A percentile compares a stretch with the other conserved stretches of the same genome.
Evolutionary conservation across 116 monocot genomes (phyloP).

Genomic region (Phalaenopsis hybrid): DNA sequence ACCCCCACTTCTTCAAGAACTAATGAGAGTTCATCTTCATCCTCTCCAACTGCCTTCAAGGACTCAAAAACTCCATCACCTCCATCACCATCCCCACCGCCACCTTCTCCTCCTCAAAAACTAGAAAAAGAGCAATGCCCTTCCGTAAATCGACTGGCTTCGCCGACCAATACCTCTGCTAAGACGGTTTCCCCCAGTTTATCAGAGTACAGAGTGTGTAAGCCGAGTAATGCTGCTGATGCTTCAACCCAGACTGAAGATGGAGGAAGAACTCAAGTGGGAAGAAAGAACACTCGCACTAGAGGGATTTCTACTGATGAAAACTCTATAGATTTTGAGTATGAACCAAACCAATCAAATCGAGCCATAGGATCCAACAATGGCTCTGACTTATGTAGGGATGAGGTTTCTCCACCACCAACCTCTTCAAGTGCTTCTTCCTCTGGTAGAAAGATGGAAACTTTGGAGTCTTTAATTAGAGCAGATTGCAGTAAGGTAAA

Average conservation of each 20-base stretch:
- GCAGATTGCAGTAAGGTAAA: conserved; percentile 51
- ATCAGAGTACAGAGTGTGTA: conserved; percentile 30
- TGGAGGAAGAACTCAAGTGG: conserved; percentile 1
- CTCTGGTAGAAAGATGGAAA: conserved; percentile 54
- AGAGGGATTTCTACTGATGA: conserved; percentile 51
- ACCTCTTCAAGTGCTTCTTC: conserved; percentile 40
- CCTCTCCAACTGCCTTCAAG: conserved; percentile 35
- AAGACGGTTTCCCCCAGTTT: conserved; percentile 24
- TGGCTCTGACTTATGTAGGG: conserved; percentile 12
- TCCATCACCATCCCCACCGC: conserved; percentile 15
- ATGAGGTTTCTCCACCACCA: conserved; percentile 34
- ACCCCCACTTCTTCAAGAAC: conserved; percentile 23
- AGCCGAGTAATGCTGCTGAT: conserved; percentile 32
- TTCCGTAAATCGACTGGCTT: not conserved
- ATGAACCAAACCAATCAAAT: conserved; percentile 2
- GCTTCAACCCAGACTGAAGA: conserved; percentile 91
- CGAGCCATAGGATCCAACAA: conserved; percentile 8
- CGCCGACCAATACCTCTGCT: conserved; percentile 25
- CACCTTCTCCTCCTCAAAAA: conserved; percentile 6
- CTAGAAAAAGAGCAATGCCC: conserved; percentile 4
- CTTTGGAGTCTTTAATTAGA: conserved; percentile 77
- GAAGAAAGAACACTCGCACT: not conserved
- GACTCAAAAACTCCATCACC: conserved; percentile 22
- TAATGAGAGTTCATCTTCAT: conserved; percentile 44
- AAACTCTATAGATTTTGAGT: conserved; percentile 11